A percentile compares a stretch with the other conserved stretches of the same genome.
Evolutionary conservation across 2,329 filamentous ascomycete genomes (phyloP).

Genomic region (Bipolaris sorokiniana): DNA sequence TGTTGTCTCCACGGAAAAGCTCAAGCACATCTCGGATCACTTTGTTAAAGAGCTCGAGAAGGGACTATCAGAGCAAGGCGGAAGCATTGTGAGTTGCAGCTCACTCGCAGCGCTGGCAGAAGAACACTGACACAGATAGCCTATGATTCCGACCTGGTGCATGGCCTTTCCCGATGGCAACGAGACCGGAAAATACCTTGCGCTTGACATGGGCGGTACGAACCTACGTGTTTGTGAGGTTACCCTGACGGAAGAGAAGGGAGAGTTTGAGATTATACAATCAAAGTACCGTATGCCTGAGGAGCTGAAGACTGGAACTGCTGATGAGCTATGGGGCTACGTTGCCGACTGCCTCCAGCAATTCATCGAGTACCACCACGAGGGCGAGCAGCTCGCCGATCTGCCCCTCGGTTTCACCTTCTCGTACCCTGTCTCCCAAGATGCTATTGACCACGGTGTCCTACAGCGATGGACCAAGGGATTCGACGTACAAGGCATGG

Average conservation of each 20-base stretch:
- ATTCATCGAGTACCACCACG: constrained; percentile 88
- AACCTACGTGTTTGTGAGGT: constrained; percentile 96
- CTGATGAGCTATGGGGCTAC: constrained; percentile 92
- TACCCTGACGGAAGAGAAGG: constrained; percentile 83
- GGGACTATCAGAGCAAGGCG: constrained; percentile 84
- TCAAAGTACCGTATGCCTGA: constrained; percentile 96
- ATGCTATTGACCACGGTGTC: constrained; percentile 91
- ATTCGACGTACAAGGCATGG: constrained; percentile 90
- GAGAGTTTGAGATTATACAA: constrained; percentile 94
- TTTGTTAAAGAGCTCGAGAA: constrained; percentile 89
- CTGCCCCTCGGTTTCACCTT: constrained; percentile 93
- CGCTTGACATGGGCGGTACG: constrained; percentile 95
- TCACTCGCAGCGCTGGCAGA: constrained; percentile 85
- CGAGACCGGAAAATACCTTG: constrained; percentile 86
- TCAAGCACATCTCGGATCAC: constrained; percentile 89
- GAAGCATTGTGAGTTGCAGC: constrained; percentile 77
- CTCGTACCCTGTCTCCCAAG: constrained; percentile 91
- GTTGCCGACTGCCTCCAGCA: constrained; percentile 92
- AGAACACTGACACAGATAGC: constrained; percentile 66
- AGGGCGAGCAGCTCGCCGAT: constrained; percentile 65
- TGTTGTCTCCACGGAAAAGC: constrained; percentile 75
- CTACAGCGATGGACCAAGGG: constrained; percentile 98
- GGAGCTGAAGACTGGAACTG: constrained; percentile 84
- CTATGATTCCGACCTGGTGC: constrained; percentile 98
- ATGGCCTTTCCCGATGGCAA: constrained; percentile 87